Conservation (phyloP, 169 alveolate genomes). For the Cryptosporidium bovis region DNA sequence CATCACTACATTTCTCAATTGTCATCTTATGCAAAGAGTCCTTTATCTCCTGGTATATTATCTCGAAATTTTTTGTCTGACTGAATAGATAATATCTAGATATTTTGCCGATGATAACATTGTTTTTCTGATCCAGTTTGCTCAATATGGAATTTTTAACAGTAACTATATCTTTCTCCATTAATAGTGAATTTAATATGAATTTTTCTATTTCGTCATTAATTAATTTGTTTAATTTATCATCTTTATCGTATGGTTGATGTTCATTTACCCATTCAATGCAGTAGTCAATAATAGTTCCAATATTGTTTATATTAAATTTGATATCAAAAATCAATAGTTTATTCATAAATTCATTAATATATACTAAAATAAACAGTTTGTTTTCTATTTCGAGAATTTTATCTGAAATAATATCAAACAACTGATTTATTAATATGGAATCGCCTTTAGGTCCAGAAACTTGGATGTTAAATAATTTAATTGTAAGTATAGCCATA, state of each 20-base stretch:
- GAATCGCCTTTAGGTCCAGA: neutral
- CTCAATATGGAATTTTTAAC: neutral
- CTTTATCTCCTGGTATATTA: constrained; percentile 7
- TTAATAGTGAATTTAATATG: neutral
- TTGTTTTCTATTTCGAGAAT: neutral
- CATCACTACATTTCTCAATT: neutral
- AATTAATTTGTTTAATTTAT: constrained; percentile 9
- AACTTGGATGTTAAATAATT: neutral
- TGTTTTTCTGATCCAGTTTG: constrained; percentile 7
- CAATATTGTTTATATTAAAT: neutral
- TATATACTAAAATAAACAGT: constrained; percentile 17
- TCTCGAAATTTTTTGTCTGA: neutral
- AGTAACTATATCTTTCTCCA: neutral
- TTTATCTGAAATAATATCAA: constrained; percentile 9
- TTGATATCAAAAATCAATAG: neutral
- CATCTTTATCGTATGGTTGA: neutral
- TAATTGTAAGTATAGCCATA: constrained; percentile 10
- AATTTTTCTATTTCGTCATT: constrained; percentile 33
- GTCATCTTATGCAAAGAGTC: neutral
- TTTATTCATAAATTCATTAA: constrained; percentile 13
- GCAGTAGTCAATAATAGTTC: neutral
- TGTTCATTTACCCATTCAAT: constrained; percentile 6
- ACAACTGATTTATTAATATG: neutral
- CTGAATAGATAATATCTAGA: constrained; percentile 20
- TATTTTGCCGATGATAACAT: constrained; percentile 1